Conservation (phyloP, 257 asterid genomes). For the Eucommia ulmoides region DNA sequence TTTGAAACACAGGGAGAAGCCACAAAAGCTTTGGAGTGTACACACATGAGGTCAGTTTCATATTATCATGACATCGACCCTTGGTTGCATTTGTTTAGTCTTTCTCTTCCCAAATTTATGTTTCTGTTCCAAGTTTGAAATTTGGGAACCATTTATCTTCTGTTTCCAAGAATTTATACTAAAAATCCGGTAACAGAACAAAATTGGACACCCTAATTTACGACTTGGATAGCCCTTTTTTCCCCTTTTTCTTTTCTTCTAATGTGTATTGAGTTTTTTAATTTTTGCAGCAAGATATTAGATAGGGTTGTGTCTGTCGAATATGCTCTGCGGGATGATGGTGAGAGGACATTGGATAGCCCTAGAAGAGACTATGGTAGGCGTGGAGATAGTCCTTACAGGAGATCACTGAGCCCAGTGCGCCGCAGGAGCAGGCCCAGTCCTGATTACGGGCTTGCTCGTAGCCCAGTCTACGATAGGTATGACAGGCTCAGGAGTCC, state of each 20-base stretch:
- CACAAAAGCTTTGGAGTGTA: conserved; percentile 80
- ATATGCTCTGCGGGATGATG: conserved; percentile 87
- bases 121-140: conserved; percentile 1
- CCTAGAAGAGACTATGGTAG: conserved; percentile 56
- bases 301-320: conserved; percentile 92
- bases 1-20: conserved; percentile 90
- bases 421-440: neutral
- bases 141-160: no score
- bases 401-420: neutral
- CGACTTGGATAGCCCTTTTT: no score
- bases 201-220: no score
- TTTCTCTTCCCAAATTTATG: conserved; percentile 4
- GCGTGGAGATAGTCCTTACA: neutral
- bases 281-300: conserved; percentile 54
- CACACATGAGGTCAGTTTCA: conserved; percentile 66
- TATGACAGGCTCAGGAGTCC: neutral
- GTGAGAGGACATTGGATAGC: conserved; percentile 62
- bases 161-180: no score
- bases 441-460: neutral
- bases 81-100: neutral
- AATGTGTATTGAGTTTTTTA: neutral
- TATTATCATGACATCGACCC: neutral
- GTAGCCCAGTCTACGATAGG: neutral
- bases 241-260: no score
- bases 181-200: neutral